Conservation (phyloP, 2,329 filamentous ascomycete species). For the Didymella pomorum region DNA sequence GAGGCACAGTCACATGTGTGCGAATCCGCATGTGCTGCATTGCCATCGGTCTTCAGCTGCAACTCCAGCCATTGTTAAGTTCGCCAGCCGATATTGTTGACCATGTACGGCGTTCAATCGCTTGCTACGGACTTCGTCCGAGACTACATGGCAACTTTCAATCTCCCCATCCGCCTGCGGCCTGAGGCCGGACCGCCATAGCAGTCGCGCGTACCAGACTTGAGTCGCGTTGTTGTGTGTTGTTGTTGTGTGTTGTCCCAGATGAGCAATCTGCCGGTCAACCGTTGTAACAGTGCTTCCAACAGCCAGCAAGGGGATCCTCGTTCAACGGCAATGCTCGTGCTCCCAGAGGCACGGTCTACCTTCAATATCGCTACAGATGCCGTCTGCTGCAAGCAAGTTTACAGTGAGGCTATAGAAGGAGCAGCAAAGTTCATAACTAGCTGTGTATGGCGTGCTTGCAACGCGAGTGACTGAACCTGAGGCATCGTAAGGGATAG, state of each 20-base stretch:
- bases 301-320: slow-evolving; percentile 27
- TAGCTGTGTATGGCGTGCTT: slow-evolving; percentile 15
- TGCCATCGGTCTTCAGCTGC: not conserved
- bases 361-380: slow-evolving; percentile 16
- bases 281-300: slow-evolving; percentile 13
- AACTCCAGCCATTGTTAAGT: not conserved
- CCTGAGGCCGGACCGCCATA: slow-evolving; percentile 8
- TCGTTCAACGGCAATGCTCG: slow-evolving; percentile 20
- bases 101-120: slow-evolving; percentile 9
- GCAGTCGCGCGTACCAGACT: slow-evolving; percentile 16
- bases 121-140: slow-evolving; percentile 12
- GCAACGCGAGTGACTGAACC: slow-evolving; percentile 6
- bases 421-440: slow-evolving; percentile 15
- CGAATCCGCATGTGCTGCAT: not conserved
- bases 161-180: slow-evolving; percentile 13
- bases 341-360: slow-evolving; percentile 16
- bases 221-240: slow-evolving; percentile 17
- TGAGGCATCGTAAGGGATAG: slow-evolving; percentile 16
- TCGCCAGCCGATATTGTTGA: slow-evolving; percentile 10
- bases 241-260: slow-evolving; percentile 8
- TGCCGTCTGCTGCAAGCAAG: slow-evolving; percentile 5
- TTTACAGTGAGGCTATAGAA: slow-evolving; percentile 22
- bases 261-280: slow-evolving; percentile 7
- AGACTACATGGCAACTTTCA: slow-evolving; percentile 8
- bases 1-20: not conserved